A percentile compares a stretch with the other conserved stretches of the same genome.
Conservation (phyloP, 495 filamentous ascomycete species). For the Endocarpon pusillum region DNA sequence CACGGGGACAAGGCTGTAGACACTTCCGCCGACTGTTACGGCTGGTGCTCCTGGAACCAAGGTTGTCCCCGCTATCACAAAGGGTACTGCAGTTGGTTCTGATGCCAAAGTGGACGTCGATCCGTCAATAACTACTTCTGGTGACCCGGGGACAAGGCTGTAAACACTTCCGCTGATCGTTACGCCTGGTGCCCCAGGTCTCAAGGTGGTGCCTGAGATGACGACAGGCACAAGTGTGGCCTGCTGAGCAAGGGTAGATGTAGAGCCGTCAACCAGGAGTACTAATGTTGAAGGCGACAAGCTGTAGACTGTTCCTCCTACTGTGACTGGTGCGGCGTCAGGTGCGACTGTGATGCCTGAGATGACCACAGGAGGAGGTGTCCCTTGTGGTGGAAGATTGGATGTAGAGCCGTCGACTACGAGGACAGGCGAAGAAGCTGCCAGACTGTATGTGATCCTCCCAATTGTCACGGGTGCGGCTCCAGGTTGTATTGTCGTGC, state of each 20-base stretch:
- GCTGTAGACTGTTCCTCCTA: not conserved
- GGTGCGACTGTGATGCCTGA: not conserved
- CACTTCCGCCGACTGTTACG: not conserved
- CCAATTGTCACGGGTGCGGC: not conserved
- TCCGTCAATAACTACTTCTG: too few species aligned
- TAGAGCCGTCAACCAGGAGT: slow-evolving; percentile 5
- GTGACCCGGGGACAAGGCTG: not conserved
- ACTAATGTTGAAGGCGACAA: slow-evolving; percentile 2
- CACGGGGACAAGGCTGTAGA: slow-evolving; percentile 1
- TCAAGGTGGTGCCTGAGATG: not conserved
- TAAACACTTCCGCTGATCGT: not conserved
- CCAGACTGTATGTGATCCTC: not conserved
- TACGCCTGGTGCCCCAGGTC: not conserved
- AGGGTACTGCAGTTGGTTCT: not conserved
- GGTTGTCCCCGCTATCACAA: not conserved
- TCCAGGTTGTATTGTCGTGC: not conserved
- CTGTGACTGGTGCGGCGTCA: not conserved
- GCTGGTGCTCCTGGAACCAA: not conserved
- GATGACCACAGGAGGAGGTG: not conserved
- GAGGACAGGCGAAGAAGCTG: too few species aligned
- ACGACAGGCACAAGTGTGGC: not conserved
- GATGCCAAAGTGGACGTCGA: too few species aligned
- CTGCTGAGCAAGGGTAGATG: not conserved
- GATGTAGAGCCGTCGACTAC: too few species aligned
- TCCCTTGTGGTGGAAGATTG: too few species aligned